Evolutionary conservation across 345 rosid genomes (phyloP).

Genomic region (Aquilaria sinensis): DNA sequence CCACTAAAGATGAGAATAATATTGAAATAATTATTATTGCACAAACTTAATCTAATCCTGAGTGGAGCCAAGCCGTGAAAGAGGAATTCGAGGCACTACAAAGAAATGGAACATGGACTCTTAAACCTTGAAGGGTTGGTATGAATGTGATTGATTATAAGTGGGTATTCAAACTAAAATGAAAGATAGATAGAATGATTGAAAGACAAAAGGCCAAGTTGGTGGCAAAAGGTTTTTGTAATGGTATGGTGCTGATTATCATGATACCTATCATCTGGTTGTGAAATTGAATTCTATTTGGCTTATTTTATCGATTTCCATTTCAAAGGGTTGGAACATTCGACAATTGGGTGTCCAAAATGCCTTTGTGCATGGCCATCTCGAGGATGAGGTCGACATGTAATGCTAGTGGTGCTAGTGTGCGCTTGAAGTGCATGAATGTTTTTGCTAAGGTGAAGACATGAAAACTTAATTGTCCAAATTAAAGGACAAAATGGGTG

Average conservation of each 20-base stretch:
- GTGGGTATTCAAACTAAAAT: not conserved
- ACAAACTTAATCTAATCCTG: too few species aligned
- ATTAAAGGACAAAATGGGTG: too few species aligned
- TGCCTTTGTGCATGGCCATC: not conserved
- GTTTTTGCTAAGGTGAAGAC: too few species aligned
- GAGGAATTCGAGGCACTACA: too few species aligned
- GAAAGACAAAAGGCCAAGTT: not conserved
- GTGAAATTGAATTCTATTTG: not conserved
- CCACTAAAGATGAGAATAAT: not conserved
- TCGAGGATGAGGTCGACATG: too few species aligned
- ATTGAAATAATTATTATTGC: too few species aligned
- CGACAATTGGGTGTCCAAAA: not conserved
- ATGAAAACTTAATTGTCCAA: too few species aligned
- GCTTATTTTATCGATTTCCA: not conserved
- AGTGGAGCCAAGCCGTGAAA: not conserved
- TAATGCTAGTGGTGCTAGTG: too few species aligned
- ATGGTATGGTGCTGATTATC: not conserved
- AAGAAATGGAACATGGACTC: not conserved
- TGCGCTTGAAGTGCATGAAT: too few species aligned
- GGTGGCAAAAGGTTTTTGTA: not conserved
- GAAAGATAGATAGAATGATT: not conserved
- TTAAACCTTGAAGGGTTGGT: fast-evolving
- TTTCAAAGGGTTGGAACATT: not conserved
- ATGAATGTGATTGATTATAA: not conserved
- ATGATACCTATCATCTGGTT: not conserved